Evolutionary conservation across 441 rosid species (phyloP).

Genomic region (Codiaeum variegatum): DNA sequence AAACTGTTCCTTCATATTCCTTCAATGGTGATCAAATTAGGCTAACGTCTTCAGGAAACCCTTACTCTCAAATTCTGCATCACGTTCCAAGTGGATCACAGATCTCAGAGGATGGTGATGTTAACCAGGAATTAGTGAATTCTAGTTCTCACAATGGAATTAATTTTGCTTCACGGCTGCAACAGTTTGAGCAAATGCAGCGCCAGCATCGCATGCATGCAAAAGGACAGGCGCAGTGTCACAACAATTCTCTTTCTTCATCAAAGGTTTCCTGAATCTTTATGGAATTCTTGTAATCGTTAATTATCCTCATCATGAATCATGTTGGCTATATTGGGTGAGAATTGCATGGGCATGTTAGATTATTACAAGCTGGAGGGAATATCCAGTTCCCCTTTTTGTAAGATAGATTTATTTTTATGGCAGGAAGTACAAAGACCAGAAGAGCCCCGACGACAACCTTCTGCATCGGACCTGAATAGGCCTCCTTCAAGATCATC

Average conservation of each 20-base stretch:
- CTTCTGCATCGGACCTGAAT: slow-evolving; percentile 39
- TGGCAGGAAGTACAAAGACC: slow-evolving; percentile 62
- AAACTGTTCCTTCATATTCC: slow-evolving; percentile 83
- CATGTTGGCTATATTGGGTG: background rate
- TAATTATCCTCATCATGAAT: background rate
- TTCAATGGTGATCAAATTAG: slow-evolving; percentile 65
- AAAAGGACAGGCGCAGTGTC: slow-evolving; percentile 52
- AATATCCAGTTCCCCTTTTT: background rate
- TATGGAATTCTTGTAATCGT: background rate
- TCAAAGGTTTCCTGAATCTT: slow-evolving; percentile 47
- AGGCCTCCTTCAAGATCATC: slow-evolving; percentile 71
- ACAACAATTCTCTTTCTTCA: slow-evolving; percentile 40
- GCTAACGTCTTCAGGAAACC: slow-evolving; percentile 67
- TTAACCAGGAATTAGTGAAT: slow-evolving; percentile 48
- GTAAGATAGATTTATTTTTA: background rate
- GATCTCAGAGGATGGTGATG: slow-evolving; percentile 62
- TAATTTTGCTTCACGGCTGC: slow-evolving; percentile 69
- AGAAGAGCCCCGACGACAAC: slow-evolving; percentile 44
- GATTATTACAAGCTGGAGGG: background rate
- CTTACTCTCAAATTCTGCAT: slow-evolving; percentile 52
- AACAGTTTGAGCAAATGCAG: slow-evolving; percentile 88
- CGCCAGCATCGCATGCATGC: slow-evolving; percentile 70
- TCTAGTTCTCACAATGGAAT: slow-evolving; percentile 60
- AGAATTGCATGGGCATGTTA: background rate
- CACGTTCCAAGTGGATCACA: slow-evolving; percentile 48